A percentile compares a stretch with the other conserved stretches of the same genome.
Evolutionary conservation across 768 basidiomycete species (phyloP).

Genomic region (Rhodotorula toruloides): DNA sequence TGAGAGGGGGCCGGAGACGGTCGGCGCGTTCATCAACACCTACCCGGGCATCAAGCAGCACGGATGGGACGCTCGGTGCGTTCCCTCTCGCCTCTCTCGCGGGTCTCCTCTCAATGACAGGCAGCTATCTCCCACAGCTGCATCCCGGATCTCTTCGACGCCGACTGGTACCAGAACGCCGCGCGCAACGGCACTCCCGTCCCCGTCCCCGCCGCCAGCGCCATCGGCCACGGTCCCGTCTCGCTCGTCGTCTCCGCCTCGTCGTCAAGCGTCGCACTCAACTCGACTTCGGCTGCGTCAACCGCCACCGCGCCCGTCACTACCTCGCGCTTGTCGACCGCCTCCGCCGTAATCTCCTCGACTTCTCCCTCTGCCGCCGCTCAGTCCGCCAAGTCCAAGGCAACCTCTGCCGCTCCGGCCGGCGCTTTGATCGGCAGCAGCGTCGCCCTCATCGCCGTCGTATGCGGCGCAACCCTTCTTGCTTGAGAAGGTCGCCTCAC

Average conservation of each 20-base stretch:
- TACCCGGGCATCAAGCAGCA: conserved; percentile 54
- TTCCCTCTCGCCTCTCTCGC: background rate
- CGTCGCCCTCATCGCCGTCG: background rate
- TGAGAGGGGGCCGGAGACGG: conserved; percentile 61
- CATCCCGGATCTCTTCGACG: conserved; percentile 25
- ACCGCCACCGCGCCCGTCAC: background rate
- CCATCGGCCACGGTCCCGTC: conserved; percentile 2
- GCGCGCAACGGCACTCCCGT: conserved; percentile 6
- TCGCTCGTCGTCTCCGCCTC: background rate
- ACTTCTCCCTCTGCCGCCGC: conserved; percentile 1
- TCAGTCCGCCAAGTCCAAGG: no score
- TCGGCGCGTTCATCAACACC: conserved; percentile 57
- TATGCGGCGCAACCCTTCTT: background rate
- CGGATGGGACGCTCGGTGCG: conserved; percentile 61
- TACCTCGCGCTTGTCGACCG: background rate
- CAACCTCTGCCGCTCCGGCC: no score
- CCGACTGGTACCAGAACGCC: conserved; percentile 24
- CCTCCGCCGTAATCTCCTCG: background rate
- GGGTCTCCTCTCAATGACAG: background rate
- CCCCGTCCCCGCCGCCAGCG: conserved; percentile 1
- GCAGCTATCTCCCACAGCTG: background rate
- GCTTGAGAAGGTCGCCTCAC: background rate
- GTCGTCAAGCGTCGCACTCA: background rate
- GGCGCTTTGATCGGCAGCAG: no score
- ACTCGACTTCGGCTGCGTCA: background rate